phyloP scores from a whole-genome alignment of 169 alveolate genomes.

The Plasmodium coatneyi region DNA sequence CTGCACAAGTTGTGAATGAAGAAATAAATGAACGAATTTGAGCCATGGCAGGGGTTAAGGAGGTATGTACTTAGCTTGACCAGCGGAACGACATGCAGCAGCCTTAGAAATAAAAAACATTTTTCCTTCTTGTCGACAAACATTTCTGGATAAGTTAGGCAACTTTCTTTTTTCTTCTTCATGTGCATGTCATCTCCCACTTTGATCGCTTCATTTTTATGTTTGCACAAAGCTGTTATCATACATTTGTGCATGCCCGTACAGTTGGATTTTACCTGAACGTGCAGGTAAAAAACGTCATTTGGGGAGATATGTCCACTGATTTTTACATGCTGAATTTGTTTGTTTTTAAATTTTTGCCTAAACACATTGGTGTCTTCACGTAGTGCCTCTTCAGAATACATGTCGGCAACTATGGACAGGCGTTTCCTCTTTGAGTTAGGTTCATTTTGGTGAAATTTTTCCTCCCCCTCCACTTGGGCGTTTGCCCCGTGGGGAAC shows the following conservation, averaged over 20 bases:
- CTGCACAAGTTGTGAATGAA: slow-evolving; percentile 34
- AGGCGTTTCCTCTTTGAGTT: background rate
- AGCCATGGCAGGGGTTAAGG: background rate
- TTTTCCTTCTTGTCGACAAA: slow-evolving; percentile 17
- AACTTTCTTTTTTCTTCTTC: background rate
- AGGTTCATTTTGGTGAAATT: background rate
- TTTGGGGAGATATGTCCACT: slow-evolving; percentile 17
- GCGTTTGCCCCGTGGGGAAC: background rate
- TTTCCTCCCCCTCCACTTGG: background rate
- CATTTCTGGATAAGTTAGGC: slow-evolving; percentile 14
- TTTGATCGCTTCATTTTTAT: background rate
- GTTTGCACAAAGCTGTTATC: slow-evolving; percentile 38
- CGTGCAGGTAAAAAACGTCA: slow-evolving; percentile 20
- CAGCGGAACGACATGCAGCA: slow-evolving; percentile 45
- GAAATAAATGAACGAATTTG: slow-evolving; percentile 25
- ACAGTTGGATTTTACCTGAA: slow-evolving; percentile 24
- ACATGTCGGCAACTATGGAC: slow-evolving; percentile 9
- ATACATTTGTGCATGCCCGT: slow-evolving; percentile 48
- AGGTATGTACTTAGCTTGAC: slow-evolving; percentile 28
- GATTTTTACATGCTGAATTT: slow-evolving; percentile 45
- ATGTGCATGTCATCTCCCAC: background rate
- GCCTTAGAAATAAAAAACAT: slow-evolving; percentile 29
- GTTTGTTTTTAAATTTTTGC: slow-evolving; percentile 60
- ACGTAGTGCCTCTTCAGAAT: slow-evolving; percentile 14
- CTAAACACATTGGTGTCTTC: slow-evolving; percentile 38